Base-by-base conservation (phyloP, 2,329 filamentous ascomycete genomes). In the Phyllosticta paracitricarpa region DNA sequence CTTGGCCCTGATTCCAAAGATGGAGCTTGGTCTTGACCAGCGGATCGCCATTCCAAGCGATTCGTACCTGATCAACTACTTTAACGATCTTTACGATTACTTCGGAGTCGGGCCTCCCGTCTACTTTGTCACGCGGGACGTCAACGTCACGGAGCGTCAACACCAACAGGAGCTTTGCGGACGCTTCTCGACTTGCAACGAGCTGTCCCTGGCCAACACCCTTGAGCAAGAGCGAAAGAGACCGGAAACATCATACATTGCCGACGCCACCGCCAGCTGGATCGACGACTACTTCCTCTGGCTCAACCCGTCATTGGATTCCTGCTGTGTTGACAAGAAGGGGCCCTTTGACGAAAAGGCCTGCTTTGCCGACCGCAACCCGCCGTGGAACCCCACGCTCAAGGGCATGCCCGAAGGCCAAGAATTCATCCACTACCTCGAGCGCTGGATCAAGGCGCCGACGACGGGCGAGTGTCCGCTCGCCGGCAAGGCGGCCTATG, bases 261-360 rank as follows among this genome's bases (percentile, higher is more conserved):
- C 91, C 6, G 87, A 92, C 9, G 89, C 91, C 0, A 87, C 93
- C 0, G 94, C 95, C 2, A 97, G 89, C 73, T 99, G 94, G 94
- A 83, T 99, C 19, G 94, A 99, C 66, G 94, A 99, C 71, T 97
- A 91, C 76, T 91, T 97, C 76, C 82, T 90, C 63, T 99, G 94
- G 93, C 79, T 97, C n/a, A 96, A 97, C 67, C 94, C 94, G 0
- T 83, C 85, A 58, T 83, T 90, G 4, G 73, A 74, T 53, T 88
- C 91, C 54, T 86, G 84, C 76, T 97, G 89, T 68, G 81, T 89
- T 48, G 86, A 93, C 30, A 70, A 55, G n/a, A 51, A 48, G 4
- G 30, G 56, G 14, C 58, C 58, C 1, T 61, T 73, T 19, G 69
- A 71, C 14, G 56, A 63, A 1, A 71, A 84, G 57, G 84, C 61